phyloP scores from a whole-genome alignment of 768 basidiomycete species.

The Leccinum fibrillosum region DNA sequence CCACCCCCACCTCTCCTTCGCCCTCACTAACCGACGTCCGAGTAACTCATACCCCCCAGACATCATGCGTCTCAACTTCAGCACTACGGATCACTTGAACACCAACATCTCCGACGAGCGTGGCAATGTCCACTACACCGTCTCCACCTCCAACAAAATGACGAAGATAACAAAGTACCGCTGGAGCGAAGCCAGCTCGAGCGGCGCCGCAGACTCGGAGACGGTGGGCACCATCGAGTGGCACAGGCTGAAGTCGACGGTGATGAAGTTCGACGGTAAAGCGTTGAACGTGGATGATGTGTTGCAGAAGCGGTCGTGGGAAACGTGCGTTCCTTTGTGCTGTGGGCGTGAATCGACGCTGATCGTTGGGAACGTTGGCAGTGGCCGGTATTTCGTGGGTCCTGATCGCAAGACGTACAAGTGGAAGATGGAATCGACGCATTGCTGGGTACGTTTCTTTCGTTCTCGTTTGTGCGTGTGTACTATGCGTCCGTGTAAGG shows the following conservation, averaged over 20 bases:
- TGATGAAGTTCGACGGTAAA: slow-evolving; percentile 17
- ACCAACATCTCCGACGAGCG: slow-evolving; percentile 20
- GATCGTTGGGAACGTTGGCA: slow-evolving; percentile 5
- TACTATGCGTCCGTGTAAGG: neutral
- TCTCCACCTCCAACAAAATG: slow-evolving; percentile 19
- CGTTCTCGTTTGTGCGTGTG: neutral
- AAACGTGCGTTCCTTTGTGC: slow-evolving; percentile 10
- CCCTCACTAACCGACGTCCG: neutral
- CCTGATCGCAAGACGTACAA: slow-evolving; percentile 30
- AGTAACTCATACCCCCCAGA: neutral
- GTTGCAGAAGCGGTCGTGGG: slow-evolving; percentile 16
- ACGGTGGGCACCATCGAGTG: slow-evolving; percentile 26
- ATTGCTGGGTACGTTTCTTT: slow-evolving; percentile 23
- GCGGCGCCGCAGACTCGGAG: slow-evolving; percentile 8
- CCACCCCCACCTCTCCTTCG: neutral
- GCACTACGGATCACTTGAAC: slow-evolving; percentile 19
- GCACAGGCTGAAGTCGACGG: slow-evolving; percentile 7
- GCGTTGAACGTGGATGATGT: slow-evolving; percentile 5
- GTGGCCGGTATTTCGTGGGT: slow-evolving; percentile 32
- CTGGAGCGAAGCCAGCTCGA: slow-evolving; percentile 10
- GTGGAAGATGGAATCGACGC: slow-evolving; percentile 27
- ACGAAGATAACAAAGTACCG: slow-evolving; percentile 27
- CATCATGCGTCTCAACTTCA: slow-evolving; percentile 23
- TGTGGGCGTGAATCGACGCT: neutral
- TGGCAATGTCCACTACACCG: slow-evolving; percentile 15